Evolutionary conservation across 176 grass and related monocot genomes (phyloP).

Genomic region (Elymus sibiricus): DNA sequence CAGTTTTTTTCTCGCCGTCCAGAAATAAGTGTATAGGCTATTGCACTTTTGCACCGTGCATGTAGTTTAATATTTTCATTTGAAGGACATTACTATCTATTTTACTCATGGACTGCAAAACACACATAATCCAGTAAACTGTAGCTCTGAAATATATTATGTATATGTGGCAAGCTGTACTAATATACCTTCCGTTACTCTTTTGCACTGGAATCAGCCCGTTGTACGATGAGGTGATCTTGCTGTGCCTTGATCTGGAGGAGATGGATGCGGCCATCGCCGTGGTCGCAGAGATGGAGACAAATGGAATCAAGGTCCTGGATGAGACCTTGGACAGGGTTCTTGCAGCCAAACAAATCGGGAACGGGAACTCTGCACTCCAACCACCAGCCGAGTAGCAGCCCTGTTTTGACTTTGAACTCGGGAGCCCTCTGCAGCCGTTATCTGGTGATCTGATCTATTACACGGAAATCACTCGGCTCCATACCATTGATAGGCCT

Average conservation of each 20-base stretch:
- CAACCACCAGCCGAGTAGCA: constrained; percentile 20
- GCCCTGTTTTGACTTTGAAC: not conserved
- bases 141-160: not conserved
- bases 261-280: constrained; percentile 87
- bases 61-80: not conserved
- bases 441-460: not conserved
- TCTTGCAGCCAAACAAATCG: constrained; percentile 57
- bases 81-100: not conserved
- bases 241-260: constrained; percentile 74
- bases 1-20: not conserved
- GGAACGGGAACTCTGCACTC: constrained; percentile 51
- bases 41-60: not conserved
- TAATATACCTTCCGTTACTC: constrained; percentile 9
- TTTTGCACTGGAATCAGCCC: constrained; percentile 50
- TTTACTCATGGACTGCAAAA: not conserved
- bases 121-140: not conserved
- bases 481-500: not conserved
- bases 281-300: constrained; percentile 87
- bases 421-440: not conserved
- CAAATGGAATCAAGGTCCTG: constrained; percentile 72
- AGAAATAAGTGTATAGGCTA: not conserved
- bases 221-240: constrained; percentile 79
- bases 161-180: not conserved
- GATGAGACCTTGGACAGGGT: constrained; percentile 90
- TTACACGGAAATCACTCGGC: not conserved